These are phyloP conservation scores for Tylopilus subfusipes DNA, from an alignment of 768 basidiomycete genomes.

Conservation along the genomic window DNA sequence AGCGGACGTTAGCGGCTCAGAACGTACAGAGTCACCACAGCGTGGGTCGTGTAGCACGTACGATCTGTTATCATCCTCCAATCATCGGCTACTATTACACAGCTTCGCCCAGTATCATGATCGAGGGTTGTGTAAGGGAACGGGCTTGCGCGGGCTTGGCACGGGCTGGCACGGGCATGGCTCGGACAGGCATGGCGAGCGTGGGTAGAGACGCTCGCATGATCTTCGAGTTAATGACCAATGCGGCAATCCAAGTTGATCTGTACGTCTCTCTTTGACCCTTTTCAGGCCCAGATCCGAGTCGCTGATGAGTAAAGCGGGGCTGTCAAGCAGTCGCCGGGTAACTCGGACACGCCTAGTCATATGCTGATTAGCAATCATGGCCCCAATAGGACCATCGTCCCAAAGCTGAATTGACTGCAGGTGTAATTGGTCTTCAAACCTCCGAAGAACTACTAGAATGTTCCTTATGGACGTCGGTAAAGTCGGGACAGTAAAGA, in stretches of 20 bases:
- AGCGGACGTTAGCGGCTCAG: not conserved
- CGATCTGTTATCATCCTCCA: not conserved
- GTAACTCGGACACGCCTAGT: not conserved
- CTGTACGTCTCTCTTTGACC: not conserved
- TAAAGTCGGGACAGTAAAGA: not conserved
- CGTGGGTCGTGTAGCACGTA: not conserved
- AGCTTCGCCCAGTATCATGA: no score
- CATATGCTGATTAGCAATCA: not conserved
- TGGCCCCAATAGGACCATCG: not conserved
- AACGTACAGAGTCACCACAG: not conserved
- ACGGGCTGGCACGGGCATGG: no score
- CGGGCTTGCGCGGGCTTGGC: no score
- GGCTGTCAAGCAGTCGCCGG: not conserved
- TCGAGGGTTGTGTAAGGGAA: no score
- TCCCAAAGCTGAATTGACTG: not conserved
- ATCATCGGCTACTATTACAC: not conserved
- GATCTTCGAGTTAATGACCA: not conserved
- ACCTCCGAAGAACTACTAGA: no score
- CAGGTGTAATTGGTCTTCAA: not conserved
- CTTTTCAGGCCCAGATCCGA: not conserved
- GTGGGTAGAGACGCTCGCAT: not conserved
- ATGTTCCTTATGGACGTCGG: no score
- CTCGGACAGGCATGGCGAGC: conserved; percentile 1
- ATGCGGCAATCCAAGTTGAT: not conserved
- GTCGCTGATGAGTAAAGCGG: not conserved